Evolutionary conservation across 148 eudicot genomes (phyloP).

Genomic region (Fagopyrum homotropicum): DNA sequence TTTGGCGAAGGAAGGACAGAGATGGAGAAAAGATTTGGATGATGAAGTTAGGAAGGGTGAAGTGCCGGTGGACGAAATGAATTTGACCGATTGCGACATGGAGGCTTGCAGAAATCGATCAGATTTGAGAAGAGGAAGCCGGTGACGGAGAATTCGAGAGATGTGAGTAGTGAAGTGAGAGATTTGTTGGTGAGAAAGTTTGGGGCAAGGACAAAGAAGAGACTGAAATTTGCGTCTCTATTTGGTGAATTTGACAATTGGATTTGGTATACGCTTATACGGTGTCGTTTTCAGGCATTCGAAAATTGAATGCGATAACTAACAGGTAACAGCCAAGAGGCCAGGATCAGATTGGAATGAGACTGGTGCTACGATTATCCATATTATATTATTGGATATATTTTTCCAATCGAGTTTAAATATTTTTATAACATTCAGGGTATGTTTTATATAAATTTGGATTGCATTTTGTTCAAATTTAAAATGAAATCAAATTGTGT

Average conservation of each 20-base stretch:
- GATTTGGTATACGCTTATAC: conserved; percentile 1
- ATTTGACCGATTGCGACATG: conserved; percentile 45
- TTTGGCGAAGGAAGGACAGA: conserved; percentile 12
- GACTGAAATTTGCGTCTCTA: background rate
- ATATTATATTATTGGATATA: too few species aligned
- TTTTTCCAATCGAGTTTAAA: too few species aligned
- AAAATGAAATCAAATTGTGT: too few species aligned
- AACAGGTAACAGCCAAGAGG: background rate
- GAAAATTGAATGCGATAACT: background rate
- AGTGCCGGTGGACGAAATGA: conserved; percentile 25
- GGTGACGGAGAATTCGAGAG: conserved; percentile 9
- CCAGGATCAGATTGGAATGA: too few species aligned
- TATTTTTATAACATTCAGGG: too few species aligned
- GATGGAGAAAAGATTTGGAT: conserved; percentile 12
- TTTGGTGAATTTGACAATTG: background rate
- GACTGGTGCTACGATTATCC: too few species aligned
- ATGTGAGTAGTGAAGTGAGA: background rate
- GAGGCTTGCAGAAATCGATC: background rate
- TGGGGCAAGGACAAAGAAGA: background rate
- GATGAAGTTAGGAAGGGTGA: conserved; percentile 18
- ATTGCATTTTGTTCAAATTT: too few species aligned
- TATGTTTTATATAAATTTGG: too few species aligned
- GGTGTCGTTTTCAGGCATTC: background rate
- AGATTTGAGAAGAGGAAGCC: background rate
- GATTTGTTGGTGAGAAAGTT: background rate